Base-by-base conservation (phyloP, 192 early-diverging fungal genomes). In the Coemansia sp. region DNA sequence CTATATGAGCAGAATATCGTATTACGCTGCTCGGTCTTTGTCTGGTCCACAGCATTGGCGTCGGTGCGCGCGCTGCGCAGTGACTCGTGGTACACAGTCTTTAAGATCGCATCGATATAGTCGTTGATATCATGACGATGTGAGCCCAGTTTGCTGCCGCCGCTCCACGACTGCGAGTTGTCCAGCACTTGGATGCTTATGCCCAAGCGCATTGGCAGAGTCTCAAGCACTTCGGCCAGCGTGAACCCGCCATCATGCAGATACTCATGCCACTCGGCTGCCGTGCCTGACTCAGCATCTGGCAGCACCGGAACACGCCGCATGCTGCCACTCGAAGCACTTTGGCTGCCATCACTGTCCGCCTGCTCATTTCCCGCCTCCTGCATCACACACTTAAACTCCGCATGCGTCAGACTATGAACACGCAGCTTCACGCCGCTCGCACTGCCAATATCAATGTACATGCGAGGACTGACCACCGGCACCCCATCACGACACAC, bases 1-100 rank as follows among this genome's bases (percentile, higher is more conserved):
- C 94, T 97, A 75, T 93, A 93, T 2, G 93, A 95, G 22, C 88
- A 90, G 71, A 97, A 96, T 68, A 99, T 90, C 17, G 90, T 81
- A 38, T 76, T 81, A 38, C 86, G 83, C 54, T 85, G 84, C 35
- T 32, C 53, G 24, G 25, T 54, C 3, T 72, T 38, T 10, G 49
- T 47, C 14, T 64, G 61, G 17, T 70, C 72, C 5, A 57, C 32
- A 38, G 60, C 41, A 21, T 53, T 52, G 8, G 27, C 58, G 39
- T 45, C 51, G 6, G 43, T 58, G 5, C 25, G 56, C 5, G 35
- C 21, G 54, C 54, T 25, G 45, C 47, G 43, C 35, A 43, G 24
- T 32, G 60, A 62, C 17, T 62, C 60, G 3, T 21, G 89, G 64
- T 98, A 97, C 4, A 96, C 90, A 2, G 84, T 87, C 73, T 92